phyloP scores from a whole-genome alignment of 2,329 filamentous ascomycete genomes.

The Verticillium longisporum region DNA sequence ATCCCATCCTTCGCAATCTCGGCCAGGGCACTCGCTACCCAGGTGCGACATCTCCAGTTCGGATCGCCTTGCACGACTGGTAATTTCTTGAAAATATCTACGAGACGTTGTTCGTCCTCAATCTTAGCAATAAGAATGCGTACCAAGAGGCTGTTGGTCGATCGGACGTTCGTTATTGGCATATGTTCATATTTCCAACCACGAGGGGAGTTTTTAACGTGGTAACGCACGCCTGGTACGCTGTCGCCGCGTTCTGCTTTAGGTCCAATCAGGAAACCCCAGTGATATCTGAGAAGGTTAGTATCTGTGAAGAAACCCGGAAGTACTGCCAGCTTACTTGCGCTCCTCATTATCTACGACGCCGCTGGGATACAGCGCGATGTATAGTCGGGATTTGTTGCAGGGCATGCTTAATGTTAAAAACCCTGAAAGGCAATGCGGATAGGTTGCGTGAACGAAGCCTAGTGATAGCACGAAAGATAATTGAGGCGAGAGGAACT shows the following conservation, averaged over 20 bases:
- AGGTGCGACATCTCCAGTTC: constrained; percentile 31
- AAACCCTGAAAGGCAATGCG: no score
- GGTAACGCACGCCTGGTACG: constrained; percentile 21
- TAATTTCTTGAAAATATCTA: constrained; percentile 20
- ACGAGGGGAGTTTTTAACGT: constrained; percentile 19
- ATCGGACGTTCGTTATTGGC: constrained; percentile 11
- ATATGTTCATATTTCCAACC: constrained; percentile 21
- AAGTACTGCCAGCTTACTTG: constrained; percentile 11
- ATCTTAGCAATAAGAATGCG: constrained; percentile 32
- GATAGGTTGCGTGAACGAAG: no score
- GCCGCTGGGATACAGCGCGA: constrained; percentile 22
- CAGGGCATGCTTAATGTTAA: constrained; percentile 6
- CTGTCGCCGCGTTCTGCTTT: constrained; percentile 16
- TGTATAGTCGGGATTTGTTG: constrained; percentile 22
- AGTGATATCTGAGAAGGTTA: constrained; percentile 19
- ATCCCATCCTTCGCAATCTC: constrained; percentile 25
- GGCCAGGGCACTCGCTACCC: constrained; percentile 26
- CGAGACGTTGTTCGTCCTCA: constrained; percentile 22
- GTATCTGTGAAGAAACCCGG: constrained; percentile 3
- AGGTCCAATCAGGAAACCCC: constrained; percentile 21
- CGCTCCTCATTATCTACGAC: constrained; percentile 14
- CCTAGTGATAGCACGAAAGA: no score
- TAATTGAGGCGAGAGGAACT: no score
- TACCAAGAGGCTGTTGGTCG: constrained; percentile 22
- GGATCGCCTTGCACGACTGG: constrained; percentile 25